phyloP scores from a whole-genome alignment of 2,329 filamentous ascomycete genomes.

The Lecanicillium sp. region DNA sequence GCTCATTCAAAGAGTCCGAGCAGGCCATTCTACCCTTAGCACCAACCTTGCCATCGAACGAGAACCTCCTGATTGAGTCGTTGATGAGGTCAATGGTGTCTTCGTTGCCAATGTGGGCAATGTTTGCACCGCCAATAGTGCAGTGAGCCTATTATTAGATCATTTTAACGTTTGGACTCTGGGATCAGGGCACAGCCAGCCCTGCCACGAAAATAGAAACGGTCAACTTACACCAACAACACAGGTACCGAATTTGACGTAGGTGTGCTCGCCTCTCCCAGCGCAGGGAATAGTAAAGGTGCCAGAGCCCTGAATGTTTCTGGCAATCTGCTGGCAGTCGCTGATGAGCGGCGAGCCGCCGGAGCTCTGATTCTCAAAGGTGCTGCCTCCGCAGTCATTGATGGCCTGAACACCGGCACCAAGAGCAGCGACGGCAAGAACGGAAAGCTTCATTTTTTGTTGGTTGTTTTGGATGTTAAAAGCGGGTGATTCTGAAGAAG shows the following conservation, averaged over 20 bases:
- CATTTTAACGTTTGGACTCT: too few species aligned
- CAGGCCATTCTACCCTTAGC: background rate
- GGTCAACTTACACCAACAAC: background rate
- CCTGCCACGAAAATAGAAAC: too few species aligned
- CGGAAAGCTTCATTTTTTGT: too few species aligned
- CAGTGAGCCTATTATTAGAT: background rate
- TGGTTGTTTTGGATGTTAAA: too few species aligned
- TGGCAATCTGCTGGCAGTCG: constrained; percentile 3
- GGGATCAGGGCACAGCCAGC: too few species aligned
- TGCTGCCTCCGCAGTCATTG: constrained; percentile 1
- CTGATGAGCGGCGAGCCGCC: constrained; percentile 2
- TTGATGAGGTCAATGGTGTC: constrained; percentile 5
- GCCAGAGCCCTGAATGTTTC: constrained; percentile 1
- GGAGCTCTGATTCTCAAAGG: constrained; percentile 2
- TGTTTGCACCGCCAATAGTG: background rate
- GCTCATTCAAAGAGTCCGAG: background rate
- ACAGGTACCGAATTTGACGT: constrained; percentile 2
- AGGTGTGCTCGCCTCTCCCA: background rate
- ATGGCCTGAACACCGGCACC: background rate
- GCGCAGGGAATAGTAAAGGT: background rate
- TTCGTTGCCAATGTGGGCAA: constrained; percentile 1
- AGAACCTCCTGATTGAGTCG: constrained; percentile 1
- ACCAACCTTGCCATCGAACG: constrained; percentile 1
- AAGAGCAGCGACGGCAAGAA: too few species aligned
- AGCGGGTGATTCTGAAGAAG: too few species aligned